Base-by-base conservation (phyloP, 192 early-diverging fungal species). In the Backusella tuberculispora region DNA sequence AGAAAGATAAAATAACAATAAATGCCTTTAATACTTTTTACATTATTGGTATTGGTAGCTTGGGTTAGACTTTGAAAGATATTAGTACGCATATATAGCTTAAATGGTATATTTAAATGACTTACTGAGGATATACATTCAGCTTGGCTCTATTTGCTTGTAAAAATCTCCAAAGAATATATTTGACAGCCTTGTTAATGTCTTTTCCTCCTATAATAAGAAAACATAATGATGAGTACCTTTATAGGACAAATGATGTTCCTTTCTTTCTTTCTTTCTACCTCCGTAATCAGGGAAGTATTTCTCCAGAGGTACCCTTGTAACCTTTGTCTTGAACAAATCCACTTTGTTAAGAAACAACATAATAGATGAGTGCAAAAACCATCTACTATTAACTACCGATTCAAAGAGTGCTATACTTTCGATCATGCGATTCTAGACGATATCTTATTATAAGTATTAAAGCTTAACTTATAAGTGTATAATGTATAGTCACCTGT, bases 321-420 rank as follows among this genome's bases (percentile, higher is more conserved):
- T 83, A 74, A 98, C 81, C 77, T 98, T 98, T 41, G 85, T 86
- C 63, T 87, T 88, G 76, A 98, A 95, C 38, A 98, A 80, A 75
- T 98, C 96, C 53, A 95, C 91, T 75, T 98, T 98, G 88, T 98
- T 98, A 72, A 98, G 84, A 80, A 98, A 98, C 10, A 98, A 83
- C 67, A 98, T 94, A 69, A 98, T 95, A 9, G 94, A 92, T 21
- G 95, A 95, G 67, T 92, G 90, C 69, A 97, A 78, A 83, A 98
- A 98, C 93, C 95, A 95, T 69, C 95, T 87, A 80, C 93, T 94
- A 81, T 96, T 97, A 74, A 96, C 93, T 34, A 98, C 90, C 14
- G 93, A 96, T 74, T 95, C 94, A 78, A 98, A 98, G 29, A 98
- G 84, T 9, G 91, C 90, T 41, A 98, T 85, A 81, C 93, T 94